Base-by-base conservation (phyloP, 805 yeast species). In the Wilhelminamyces savonicus region DNA sequence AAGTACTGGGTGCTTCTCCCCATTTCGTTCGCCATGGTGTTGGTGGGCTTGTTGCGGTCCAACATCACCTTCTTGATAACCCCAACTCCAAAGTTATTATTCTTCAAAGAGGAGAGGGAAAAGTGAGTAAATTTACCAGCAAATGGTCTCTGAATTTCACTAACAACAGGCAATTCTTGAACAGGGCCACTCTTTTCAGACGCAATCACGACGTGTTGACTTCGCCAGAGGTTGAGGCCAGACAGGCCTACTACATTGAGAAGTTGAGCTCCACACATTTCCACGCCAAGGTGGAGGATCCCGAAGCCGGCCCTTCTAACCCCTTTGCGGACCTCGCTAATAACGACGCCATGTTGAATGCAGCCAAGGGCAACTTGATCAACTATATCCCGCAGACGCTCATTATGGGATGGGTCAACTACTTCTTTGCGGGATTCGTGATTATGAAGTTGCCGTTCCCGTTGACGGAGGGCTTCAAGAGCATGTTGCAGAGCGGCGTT, bases 401-500 rank as follows among this genome's bases (percentile, higher is more conserved):
- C 23, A 82, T 88, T 40, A 88, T 92, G 96, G 86, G 87, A 48
- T 92, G 97, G 95, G 90, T 90, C 37, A 85, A 84, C 48, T 83
- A 78, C 47, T 88, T 90, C 60, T 92, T 86, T 55, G 85, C 90
- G 10, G 97, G 97, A 0, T 86, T 87, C 40, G 78, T 88, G 11
- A 74, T 86, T 28, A 82, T 64, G 69, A 62, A 59, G 40, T 64
- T 92, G 31, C 98, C 98, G 12, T 92, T 92, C 61, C 94, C 95
- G 3, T 62, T 92, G 33, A 92, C 97, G 0, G 68, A 78, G 19
- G 78, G 88, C 36, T 92, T 92, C 66, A 92, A 92, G 55, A 74
- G 82, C 35, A 88, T 92, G 94, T 59, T 92, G 24, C 98, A 92
- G 56, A 75, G 74, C 17, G 95, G 97, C 6, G 81, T 92, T 10